Evolutionary conservation across 2,329 filamentous ascomycete species (phyloP), one percentile per base, ranked within the genome.

Genomic region (Didymella exigua): DNA sequence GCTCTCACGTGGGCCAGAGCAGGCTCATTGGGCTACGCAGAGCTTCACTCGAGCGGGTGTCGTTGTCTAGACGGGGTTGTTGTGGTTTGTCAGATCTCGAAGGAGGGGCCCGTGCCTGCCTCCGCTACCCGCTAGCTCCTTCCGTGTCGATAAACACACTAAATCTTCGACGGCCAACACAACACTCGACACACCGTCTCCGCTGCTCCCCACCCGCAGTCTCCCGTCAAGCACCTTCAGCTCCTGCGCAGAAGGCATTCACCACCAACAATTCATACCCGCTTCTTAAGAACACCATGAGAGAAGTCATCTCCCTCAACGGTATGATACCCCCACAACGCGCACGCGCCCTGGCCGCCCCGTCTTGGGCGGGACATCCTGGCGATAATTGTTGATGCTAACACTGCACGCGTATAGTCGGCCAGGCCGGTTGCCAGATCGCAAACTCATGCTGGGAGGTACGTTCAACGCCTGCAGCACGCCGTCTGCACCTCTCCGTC

Each of bases 401-500:
- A 89, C 82, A 65, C 41, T 68, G 61, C 62, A 73, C 79, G 76
- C 73, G 78, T 78, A 75, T 79, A 99, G 95, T 99, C 86, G 95
- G 95, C 82, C 95, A 99, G 87, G 95, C 95, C 79, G 95, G 95
- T 89, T 98, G 95, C 88, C 95, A 99, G 81, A 99, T 99, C 77
- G 95, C 93, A 83, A 99, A 99, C 86, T 95, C 95, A 73, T 98
- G 95, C 88, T 99, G 95, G 95, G 95, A 99, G 92, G 95, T 99
- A 84, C 84, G 91, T 84, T 75, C 73, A 21, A 5, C 31, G n/a
- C 48, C 48, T 31, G 33, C 11, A 24, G 50, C 51, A 44, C 56
- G 46, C 59, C 27, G 30, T 61, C 53, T 42, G 31, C 51, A 49
- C 42, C 51, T 53, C 51, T 42, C 18, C 30, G 26, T 27, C 55